Evolutionary conservation across 176 grass and related monocot genomes (phyloP).

Genomic region (Oryza punctata): DNA sequence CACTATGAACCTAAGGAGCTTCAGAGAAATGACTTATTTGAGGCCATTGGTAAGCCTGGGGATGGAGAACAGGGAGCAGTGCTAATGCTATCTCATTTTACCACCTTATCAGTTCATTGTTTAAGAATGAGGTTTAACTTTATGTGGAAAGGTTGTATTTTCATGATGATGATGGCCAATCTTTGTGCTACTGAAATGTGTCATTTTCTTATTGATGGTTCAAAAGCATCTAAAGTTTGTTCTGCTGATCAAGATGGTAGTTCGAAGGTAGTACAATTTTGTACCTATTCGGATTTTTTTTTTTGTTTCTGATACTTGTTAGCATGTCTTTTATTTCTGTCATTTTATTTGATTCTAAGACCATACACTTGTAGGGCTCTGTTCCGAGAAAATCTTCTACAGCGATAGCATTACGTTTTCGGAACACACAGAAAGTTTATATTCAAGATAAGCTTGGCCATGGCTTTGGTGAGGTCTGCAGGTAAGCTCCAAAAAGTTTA

Average conservation of each 20-base stretch:
- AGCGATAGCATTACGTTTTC: conserved; percentile 36
- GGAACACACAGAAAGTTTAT: conserved; percentile 25
- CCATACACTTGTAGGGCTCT: conserved; percentile 22
- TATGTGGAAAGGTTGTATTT: conserved; percentile 60
- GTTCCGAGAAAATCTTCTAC: conserved; percentile 21
- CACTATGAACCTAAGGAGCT: conserved; percentile 35
- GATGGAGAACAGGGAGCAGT: conserved; percentile 10
- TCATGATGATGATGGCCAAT: conserved; percentile 66
- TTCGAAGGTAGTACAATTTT: conserved; percentile 23
- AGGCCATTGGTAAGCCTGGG: conserved; percentile 16
- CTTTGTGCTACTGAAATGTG: conserved; percentile 51
- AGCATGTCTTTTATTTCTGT: not conserved
- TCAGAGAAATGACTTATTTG: conserved; percentile 33
- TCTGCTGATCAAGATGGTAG: not conserved
- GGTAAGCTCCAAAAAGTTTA: conserved; percentile 13
- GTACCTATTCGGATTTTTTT: not conserved
- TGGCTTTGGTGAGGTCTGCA: conserved; percentile 5
- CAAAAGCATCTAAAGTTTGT: conserved; percentile 16
- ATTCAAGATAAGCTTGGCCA: not conserved
- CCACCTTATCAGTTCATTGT: conserved; percentile 47
- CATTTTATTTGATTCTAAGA: not conserved
- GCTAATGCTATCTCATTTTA: conserved; percentile 62
- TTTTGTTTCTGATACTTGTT: conserved; percentile 3
- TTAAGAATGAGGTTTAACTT: conserved; percentile 50
- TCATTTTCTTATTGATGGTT: conserved; percentile 18